Base-by-base conservation (phyloP, 805 yeast genomes). In the Candida boidinii region DNA sequence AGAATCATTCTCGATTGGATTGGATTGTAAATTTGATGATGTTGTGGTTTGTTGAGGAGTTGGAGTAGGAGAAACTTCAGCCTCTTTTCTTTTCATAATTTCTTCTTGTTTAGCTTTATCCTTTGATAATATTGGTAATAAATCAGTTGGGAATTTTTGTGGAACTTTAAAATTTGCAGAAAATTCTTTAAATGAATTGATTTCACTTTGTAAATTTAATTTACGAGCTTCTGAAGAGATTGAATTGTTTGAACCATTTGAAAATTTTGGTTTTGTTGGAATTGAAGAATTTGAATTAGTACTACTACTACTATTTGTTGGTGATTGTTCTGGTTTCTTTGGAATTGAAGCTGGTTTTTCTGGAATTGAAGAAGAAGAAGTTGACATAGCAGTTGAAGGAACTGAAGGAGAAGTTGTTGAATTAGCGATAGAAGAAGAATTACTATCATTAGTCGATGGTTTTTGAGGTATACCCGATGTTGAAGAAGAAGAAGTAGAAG, bases 121-220 rank as follows among this genome's bases (percentile, higher is more conserved):
- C 53, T 82, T 78, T 8, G 88, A 61, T 21, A 80, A 58, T 14
- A 81, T 78, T 7, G 92, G 87, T 39, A 79, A 58, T 39, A 78
- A 61, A 45, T 80, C 87, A 14, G 65, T 56, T 7, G 94, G 90
- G 34, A 52, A 41, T 19, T 53, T 47, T 10, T 48, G 33, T 13
- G 53, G 51, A 20, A 87, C 73, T 55, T 84, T 84, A 56, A 85
- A 83, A 44, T 73, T 81, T 30, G 83, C 85, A 25, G 94, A 74
- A 51, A 88, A 87, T 48, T 82, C 84, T 41, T 73, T 76, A 35
- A 85, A 63, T 9, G 83, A 73, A 41, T 77, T 77, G 41, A 81
- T 69, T 51, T 79, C 86, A 40, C 73, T 71, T 50, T 75, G 74
- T 2, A 73, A 69, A 43, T 61, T 68, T 35, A 66, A 52, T 37